Evolutionary conservation across 1,284 basidiomycete genomes (phyloP), one percentile per base, ranked within the genome.

Genomic region (Ganoderma meredithae): DNA sequence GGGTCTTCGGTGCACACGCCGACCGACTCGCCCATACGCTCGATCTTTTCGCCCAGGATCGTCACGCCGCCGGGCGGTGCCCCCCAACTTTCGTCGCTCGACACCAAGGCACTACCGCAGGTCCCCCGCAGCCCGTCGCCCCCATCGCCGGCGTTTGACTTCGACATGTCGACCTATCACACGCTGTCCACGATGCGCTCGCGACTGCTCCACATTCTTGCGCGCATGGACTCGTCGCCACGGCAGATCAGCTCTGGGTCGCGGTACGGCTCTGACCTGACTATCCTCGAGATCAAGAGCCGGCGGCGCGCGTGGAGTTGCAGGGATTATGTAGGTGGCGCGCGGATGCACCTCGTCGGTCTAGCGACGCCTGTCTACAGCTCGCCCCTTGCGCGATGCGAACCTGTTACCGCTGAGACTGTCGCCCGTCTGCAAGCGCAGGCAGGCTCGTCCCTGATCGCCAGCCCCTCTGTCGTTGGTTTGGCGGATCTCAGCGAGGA

Each of bases 1-100:
- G 86, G 84, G 3, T 87, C 84, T 59, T 88, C 85, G 0, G 76
- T 88, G 13, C 87, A 87, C 70, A 89, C 87, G 0, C 87, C 86
- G 9, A 78, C 83, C 4, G 83, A 85, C 69, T 69, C 72, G 0
- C 71, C 70, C 8, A 41, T 58, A 15, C 64, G 64, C 47, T 69
- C 74, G n/a, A 69, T 72, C 1, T 72, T 74, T 56, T 67, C 62
- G 8, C 69, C 66, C 19, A 67, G 12, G 33, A 33, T 47, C 41
- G 44, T 55, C 55, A 33, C 62, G 44, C 36, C 65, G 3, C 64
- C n/a, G 1, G 59, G 39, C 40, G 59, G 63, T 27, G 27, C 43
- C 5, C 49, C 66, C 15, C 67, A 62, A 9, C 63, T 67, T 0
- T 62, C 64, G 2, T 8, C 33, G 12, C 13, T 39, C n/a, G 65